These are phyloP conservation scores for Fusarium globosum DNA, from an alignment of 2,329 filamentous ascomycete genomes.

Conservation along the genomic window DNA sequence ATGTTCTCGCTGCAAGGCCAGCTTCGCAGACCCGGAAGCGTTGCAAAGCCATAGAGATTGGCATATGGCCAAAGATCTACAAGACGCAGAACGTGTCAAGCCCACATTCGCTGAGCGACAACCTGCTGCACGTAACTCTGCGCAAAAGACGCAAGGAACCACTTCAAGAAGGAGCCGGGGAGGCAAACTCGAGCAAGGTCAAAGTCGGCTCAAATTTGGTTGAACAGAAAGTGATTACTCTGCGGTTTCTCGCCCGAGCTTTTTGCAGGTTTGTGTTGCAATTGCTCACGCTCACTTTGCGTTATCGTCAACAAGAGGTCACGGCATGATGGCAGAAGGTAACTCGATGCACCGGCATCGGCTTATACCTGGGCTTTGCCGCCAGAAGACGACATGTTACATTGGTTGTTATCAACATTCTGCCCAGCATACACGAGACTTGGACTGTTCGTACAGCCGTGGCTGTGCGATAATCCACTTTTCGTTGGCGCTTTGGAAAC, in stretches of 20 bases:
- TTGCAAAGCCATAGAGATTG: constrained; percentile 87
- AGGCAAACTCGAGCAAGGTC: constrained; percentile 64
- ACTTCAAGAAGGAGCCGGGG: constrained; percentile 55
- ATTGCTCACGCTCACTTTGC: neutral
- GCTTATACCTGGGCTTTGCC: neutral
- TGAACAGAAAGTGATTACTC: constrained; percentile 48
- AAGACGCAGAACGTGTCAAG: constrained; percentile 69
- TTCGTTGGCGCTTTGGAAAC: constrained; percentile 13
- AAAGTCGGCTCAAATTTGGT: constrained; percentile 70
- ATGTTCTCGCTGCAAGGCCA: constrained; percentile 74
- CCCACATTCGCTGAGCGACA: constrained; percentile 56
- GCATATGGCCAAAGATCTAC: constrained; percentile 91
- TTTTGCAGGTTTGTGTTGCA: neutral
- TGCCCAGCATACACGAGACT: constrained; percentile 7
- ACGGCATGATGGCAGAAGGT: constrained; percentile 1
- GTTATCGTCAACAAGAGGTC: neutral
- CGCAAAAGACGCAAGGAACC: constrained; percentile 49
- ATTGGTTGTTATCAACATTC: constrained; percentile 5
- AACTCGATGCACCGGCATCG: neutral
- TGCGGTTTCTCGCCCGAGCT: neutral
- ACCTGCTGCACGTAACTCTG: constrained; percentile 47
- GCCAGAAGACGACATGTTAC: neutral
- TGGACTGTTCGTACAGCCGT: constrained; percentile 10
- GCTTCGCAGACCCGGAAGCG: constrained; percentile 67
- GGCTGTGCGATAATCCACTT: constrained; percentile 14